phyloP scores from a whole-genome alignment of 306 rosid genomes.

The Astragalus glycyphyllos region DNA sequence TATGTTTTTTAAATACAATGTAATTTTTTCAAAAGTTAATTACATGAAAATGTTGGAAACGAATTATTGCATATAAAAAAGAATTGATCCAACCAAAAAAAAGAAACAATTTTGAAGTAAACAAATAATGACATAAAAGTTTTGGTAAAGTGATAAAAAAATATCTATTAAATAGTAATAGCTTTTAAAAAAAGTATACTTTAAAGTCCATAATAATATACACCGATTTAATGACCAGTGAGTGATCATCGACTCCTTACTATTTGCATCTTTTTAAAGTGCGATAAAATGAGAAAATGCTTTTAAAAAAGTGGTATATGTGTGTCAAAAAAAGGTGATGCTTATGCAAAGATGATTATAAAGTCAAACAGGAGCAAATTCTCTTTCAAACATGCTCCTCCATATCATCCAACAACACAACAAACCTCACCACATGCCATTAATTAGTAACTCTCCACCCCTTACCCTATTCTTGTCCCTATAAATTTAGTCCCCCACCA shows the following conservation, averaged over 20 bases:
- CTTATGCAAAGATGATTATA: slow-evolving; percentile 27
- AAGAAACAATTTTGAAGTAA: too few relatives aligned
- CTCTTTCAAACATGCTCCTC: slow-evolving; percentile 11
- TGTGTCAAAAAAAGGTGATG: slow-evolving; percentile 32
- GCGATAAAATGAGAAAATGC: slow-evolving; percentile 9
- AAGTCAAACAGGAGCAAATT: slow-evolving; percentile 37
- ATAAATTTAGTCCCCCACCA: slow-evolving; percentile 23
- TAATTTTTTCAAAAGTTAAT: too few relatives aligned
- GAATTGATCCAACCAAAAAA: too few relatives aligned
- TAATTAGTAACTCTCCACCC: slow-evolving; percentile 28
- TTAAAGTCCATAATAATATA: not conserved
- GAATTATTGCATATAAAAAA: not conserved
- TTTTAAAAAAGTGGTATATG: slow-evolving; percentile 25
- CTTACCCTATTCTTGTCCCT: slow-evolving; percentile 23
- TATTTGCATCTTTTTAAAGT: not conserved
- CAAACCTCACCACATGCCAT: slow-evolving; percentile 30
- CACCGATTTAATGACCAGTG: not conserved
- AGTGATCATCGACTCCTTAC: not conserved
- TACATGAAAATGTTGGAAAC: not conserved
- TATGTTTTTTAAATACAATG: too few relatives aligned
- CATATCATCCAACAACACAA: slow-evolving; percentile 6
- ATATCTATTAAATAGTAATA: too few relatives aligned
- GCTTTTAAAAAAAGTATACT: not conserved
- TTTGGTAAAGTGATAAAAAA: not conserved
- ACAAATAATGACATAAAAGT: not conserved